Percentiles rank a stretch among this genome's conserved stretches.
These are phyloP conservation scores for Acanthochlamys bracteata DNA, from an alignment of 106 monocot genomes.

Conservation along the genomic window DNA sequence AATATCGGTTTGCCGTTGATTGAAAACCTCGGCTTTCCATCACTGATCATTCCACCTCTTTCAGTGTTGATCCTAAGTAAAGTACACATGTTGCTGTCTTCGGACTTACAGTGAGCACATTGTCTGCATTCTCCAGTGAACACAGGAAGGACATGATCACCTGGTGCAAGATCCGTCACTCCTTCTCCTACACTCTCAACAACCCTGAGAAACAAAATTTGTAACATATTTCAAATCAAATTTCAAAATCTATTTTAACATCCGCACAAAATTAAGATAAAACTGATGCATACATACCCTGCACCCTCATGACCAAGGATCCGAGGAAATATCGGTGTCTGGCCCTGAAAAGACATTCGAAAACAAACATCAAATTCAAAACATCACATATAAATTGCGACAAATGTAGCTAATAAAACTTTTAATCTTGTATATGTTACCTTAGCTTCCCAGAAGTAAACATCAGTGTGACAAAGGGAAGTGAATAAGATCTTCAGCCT, in stretches of 20 bases:
- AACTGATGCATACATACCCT: slow-evolving; percentile 44
- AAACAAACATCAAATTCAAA: background rate
- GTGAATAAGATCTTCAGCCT: slow-evolving; percentile 66
- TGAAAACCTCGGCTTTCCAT: slow-evolving; percentile 8
- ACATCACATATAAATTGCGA: background rate
- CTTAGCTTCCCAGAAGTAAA: slow-evolving; percentile 86
- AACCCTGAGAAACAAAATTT: background rate
- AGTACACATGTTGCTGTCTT: slow-evolving; percentile 13
- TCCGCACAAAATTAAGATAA: too few species aligned
- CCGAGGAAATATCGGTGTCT: slow-evolving; percentile 57
- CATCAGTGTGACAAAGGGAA: slow-evolving; percentile 73
- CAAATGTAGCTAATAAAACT: background rate
- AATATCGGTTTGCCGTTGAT: slow-evolving; percentile 9
- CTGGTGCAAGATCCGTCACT: slow-evolving; percentile 9
- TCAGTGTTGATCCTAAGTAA: slow-evolving; percentile 14
- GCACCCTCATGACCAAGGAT: slow-evolving; percentile 70
- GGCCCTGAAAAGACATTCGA: slow-evolving; percentile 23
- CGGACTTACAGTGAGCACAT: slow-evolving; percentile 12
- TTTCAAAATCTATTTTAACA: too few species aligned
- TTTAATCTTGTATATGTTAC: slow-evolving; percentile 6
- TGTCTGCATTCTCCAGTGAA: slow-evolving; percentile 13
- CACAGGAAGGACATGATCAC: slow-evolving; percentile 12
- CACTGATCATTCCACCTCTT: slow-evolving; percentile 7
- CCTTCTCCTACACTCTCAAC: slow-evolving; percentile 17
- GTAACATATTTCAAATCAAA: too few species aligned